phyloP scores from a whole-genome alignment of 108 stramenopile genomes.

The Cyclotella cryptica region DNA sequence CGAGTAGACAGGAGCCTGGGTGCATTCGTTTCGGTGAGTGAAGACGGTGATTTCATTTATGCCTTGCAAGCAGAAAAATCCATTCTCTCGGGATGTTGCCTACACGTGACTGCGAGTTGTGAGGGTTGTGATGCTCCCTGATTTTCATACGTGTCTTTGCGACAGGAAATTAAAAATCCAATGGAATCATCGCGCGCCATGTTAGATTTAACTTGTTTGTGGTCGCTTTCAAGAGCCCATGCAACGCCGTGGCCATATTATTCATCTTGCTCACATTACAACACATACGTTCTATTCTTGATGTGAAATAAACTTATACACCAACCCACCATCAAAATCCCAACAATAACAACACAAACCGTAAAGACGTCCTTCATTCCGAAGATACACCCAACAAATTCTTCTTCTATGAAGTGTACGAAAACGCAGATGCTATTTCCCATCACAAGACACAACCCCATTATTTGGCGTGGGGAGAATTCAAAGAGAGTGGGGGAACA shows the following conservation, averaged over 20 bases:
- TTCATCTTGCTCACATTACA: too few relatives aligned
- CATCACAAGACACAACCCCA: constrained; percentile 84
- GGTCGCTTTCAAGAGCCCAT: too few relatives aligned
- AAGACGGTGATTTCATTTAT: neutral
- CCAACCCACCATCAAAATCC: neutral
- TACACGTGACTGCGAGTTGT: too few relatives aligned
- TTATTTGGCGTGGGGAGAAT: constrained; percentile 80
- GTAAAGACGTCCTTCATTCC: constrained; percentile 74
- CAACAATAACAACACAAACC: neutral
- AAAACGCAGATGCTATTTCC: constrained; percentile 71
- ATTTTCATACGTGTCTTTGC: too few relatives aligned
- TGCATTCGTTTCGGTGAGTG: constrained; percentile 84
- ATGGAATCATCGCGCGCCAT: too few relatives aligned
- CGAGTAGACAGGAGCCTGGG: constrained; percentile 80
- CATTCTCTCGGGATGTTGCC: too few relatives aligned
- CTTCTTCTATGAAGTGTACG: constrained; percentile 88
- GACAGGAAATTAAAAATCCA: too few relatives aligned
- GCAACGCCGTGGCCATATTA: too few relatives aligned
- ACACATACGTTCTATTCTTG: neutral
- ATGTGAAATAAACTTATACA: neutral
- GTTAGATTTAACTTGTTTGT: too few relatives aligned
- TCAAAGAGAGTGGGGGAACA: constrained; percentile 85
- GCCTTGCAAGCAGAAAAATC: neutral
- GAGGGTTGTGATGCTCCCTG: too few relatives aligned
- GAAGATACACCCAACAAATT: constrained; percentile 78